Base-by-base conservation (phyloP, 2,329 filamentous ascomycete genomes). In the Malbranchea zuffiana region DNA sequence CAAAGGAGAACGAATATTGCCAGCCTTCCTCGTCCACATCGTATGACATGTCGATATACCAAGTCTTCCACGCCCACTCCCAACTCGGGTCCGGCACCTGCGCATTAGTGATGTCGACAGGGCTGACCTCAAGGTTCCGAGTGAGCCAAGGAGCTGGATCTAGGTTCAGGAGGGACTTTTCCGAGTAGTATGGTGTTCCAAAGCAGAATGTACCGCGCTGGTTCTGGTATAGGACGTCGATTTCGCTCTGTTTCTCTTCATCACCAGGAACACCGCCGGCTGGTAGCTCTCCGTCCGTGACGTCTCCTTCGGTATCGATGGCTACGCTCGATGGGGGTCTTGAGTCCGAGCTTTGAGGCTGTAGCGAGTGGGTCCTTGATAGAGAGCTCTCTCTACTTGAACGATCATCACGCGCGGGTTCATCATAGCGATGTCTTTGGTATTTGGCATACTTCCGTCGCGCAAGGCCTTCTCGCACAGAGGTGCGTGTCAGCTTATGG, bases 161-260 rank as follows among this genome's bases (percentile, higher is more conserved):
- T 32, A 93, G 73, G 43, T 83, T 81, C 23, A 93, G 77, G 1
- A 98, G 71, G 1, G 87, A 88, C 44, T 79, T 80, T 5, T 77
- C 73, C 1, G 87, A 93, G 65, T 95, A 98, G n/a, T 92, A 71
- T 0, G 87, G 79, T 8, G 86, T 73, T 18, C 90, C 88, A 51
- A 88, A 96, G 44, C 93, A 68, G 53, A 95, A 93, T 25, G 76
- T 78, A 7, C 90, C 90, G 40, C 90, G 75, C 62, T 98, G 83
- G 53, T 98, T 98, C 58, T 98, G 90, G 59, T 93, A 96, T 0
- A 98, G 68, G 4, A 96, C 74, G 45, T 98, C 90, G 43, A 96
- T 76, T 18, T 74, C 78, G 2, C 54, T 58, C 26, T 51, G 48
- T 2, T 53, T 39, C 18, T 52, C 53, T 3, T 42, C 40, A 15